phyloP scores from a whole-genome alignment of 306 rosid genomes.

The Rubus parviflorus region DNA sequence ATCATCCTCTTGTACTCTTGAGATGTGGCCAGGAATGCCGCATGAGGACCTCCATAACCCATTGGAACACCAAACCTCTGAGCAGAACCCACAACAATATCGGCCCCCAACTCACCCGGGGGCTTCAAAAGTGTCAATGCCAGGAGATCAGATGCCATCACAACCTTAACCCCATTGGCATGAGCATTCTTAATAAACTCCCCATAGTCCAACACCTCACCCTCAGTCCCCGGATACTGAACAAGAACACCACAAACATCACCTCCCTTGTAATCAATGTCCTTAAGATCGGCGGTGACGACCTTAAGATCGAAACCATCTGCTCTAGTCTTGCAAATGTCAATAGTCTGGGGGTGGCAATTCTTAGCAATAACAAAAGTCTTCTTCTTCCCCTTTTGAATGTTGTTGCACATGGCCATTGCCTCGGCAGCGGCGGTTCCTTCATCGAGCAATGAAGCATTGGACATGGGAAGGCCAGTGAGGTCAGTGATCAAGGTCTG shows the following conservation, averaged over 20 bases:
- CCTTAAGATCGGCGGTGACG: conserved; percentile 60
- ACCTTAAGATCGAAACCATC: conserved; percentile 88
- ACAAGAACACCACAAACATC: conserved; percentile 98
- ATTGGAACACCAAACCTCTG: conserved; percentile 98
- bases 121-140: conserved; percentile 91
- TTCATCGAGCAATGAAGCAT: conserved; percentile 97
- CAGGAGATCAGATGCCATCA: conserved; percentile 90
- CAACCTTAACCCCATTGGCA: conserved; percentile 94
- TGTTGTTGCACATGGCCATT: conserved; percentile 96
- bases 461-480: conserved; percentile 95
- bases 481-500: conserved; percentile 91
- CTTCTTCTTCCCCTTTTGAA: conserved; percentile 86
- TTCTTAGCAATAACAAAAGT: conserved; percentile 81
- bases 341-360: conserved; percentile 94
- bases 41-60: conserved; percentile 99
- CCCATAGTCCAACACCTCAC: conserved; percentile 91
- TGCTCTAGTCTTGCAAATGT: conserved; percentile 85
- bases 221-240: conserved; percentile 99
- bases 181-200: conserved; percentile 93
- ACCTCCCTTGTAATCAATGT: conserved; percentile 75
- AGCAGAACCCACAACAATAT: conserved; percentile 97
- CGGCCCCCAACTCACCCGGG: conserved; percentile 94
- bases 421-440: conserved; percentile 99
- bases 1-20: conserved; percentile 99
- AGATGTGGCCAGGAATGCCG: conserved; percentile 96